Evolutionary conservation across 441 rosid genomes (phyloP).

Genomic region (Arabidopsis lyrata): DNA sequence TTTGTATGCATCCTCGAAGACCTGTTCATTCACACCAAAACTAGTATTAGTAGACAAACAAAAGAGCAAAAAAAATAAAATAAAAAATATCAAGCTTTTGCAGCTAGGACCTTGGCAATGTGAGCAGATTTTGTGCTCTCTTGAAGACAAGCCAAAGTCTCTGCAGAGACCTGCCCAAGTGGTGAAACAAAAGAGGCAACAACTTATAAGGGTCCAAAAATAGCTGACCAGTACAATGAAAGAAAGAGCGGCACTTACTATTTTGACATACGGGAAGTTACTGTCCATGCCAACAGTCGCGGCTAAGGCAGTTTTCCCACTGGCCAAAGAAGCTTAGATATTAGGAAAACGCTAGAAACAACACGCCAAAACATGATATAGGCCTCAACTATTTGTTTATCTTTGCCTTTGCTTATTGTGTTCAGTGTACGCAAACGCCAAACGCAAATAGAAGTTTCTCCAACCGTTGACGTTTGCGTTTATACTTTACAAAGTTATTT

Average conservation of each 20-base stretch:
- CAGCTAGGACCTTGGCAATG: conserved; percentile 39
- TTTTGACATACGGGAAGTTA: conserved; percentile 92
- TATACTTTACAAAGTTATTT: no score
- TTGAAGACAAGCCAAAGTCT: conserved; percentile 83
- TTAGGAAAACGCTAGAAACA: conserved; percentile 17
- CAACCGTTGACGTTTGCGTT: background rate
- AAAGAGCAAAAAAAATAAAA: no score
- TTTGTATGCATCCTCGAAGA: conserved; percentile 96
- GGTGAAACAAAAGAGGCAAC: background rate
- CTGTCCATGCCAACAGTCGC: conserved; percentile 89
- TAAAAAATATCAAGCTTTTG: conserved; percentile 31
- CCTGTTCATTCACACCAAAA: conserved; percentile 38
- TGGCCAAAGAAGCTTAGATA: conserved; percentile 48
- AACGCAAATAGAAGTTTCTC: no score
- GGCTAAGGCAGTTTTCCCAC: conserved; percentile 93
- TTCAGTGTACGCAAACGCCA: no score
- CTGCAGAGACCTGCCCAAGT: conserved; percentile 68
- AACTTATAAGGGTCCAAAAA: no score
- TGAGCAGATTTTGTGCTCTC: conserved; percentile 89
- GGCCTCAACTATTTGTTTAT: no score
- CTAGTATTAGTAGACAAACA: background rate
- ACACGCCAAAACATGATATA: background rate
- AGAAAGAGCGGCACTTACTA: conserved; percentile 9
- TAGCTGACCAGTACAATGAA: no score
- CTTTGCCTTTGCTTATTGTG: no score